Conservation (phyloP, 192 early-diverging fungal genomes). For the Entomortierella beljakovae region DNA sequence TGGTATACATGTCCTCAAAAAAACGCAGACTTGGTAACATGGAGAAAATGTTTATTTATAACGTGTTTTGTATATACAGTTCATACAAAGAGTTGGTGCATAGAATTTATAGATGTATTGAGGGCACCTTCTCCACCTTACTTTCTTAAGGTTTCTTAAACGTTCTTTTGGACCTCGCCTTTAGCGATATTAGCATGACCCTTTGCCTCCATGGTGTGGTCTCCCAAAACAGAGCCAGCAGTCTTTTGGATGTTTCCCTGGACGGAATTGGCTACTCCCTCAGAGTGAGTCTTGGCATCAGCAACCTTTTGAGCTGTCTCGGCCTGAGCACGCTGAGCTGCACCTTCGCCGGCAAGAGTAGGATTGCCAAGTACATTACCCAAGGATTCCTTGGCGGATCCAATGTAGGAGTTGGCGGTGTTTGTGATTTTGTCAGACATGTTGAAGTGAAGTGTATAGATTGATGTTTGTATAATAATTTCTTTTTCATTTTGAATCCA, state of each 20-base stretch:
- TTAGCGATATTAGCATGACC: slow-evolving; percentile 10
- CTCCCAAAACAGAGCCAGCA: slow-evolving; percentile 5
- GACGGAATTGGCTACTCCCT: slow-evolving; percentile 10
- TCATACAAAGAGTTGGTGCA: slow-evolving; percentile 46
- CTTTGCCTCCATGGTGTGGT: slow-evolving; percentile 10
- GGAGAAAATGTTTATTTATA: too few relatives aligned
- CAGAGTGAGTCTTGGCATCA: slow-evolving; percentile 24
- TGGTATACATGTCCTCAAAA: too few relatives aligned
- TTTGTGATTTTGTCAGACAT: slow-evolving; percentile 20
- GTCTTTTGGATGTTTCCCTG: slow-evolving; percentile 1
- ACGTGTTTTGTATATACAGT: too few relatives aligned
- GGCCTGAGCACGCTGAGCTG: slow-evolving; percentile 19
- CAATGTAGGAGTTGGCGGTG: slow-evolving; percentile 26
- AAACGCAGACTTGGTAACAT: too few relatives aligned
- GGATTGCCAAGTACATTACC: slow-evolving; percentile 23
- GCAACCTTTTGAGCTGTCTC: slow-evolving; percentile 19
- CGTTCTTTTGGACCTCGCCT: slow-evolving; percentile 10
- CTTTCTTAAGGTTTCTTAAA: too few relatives aligned
- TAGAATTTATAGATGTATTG: slow-evolving; percentile 68
- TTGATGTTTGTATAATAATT: too few relatives aligned
- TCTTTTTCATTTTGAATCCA: not conserved
- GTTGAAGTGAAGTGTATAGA: slow-evolving; percentile 9
- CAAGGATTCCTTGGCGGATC: slow-evolving; percentile 28
- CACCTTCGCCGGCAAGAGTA: slow-evolving; percentile 16
- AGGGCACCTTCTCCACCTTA: slow-evolving; percentile 24